Evolutionary conservation across 2,329 filamentous ascomycete species (phyloP).

Genomic region (Tolypocladium sp.): DNA sequence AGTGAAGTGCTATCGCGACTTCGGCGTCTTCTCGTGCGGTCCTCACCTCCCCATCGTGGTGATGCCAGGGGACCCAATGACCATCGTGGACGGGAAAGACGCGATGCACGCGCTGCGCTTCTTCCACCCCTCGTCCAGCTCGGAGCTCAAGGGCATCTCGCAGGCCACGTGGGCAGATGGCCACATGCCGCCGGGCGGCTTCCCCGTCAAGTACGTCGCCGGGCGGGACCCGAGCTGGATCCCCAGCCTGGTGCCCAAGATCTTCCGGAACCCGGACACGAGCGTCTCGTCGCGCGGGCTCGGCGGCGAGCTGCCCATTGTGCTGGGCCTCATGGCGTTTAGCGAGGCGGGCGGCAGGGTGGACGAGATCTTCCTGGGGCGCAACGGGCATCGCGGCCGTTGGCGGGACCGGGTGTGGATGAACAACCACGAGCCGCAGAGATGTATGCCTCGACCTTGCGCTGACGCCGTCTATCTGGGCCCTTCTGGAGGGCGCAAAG

Average conservation of each 20-base stretch:
- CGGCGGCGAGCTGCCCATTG: slow-evolving; percentile 25
- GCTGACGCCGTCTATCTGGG: too few relatives aligned
- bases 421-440: slow-evolving; percentile 7
- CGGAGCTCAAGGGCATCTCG: slow-evolving; percentile 14
- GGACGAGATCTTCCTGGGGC: slow-evolving; percentile 14
- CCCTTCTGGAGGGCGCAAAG: too few relatives aligned
- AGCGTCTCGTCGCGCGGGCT: slow-evolving; percentile 19
- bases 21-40: slow-evolving; percentile 26
- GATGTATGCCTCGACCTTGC: too few relatives aligned
- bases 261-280: slow-evolving; percentile 13
- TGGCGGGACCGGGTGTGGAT: slow-evolving; percentile 19
- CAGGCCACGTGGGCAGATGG: slow-evolving; percentile 14
- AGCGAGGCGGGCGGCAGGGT: slow-evolving; percentile 7
- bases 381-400: slow-evolving; percentile 5
- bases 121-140: slow-evolving; percentile 5
- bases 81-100: slow-evolving; percentile 4
- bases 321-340: slow-evolving; percentile 32
- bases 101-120: slow-evolving; percentile 20
- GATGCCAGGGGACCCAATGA: slow-evolving; percentile 10
- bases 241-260: slow-evolving; percentile 23
- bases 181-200: slow-evolving; percentile 5
- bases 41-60: slow-evolving; percentile 25
- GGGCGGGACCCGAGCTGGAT: slow-evolving; percentile 27
- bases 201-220: slow-evolving; percentile 16
- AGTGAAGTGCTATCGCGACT: slow-evolving; percentile 11